Base-by-base conservation (phyloP, 768 basidiomycete genomes). In the Candolleomyces efflorescens region DNA sequence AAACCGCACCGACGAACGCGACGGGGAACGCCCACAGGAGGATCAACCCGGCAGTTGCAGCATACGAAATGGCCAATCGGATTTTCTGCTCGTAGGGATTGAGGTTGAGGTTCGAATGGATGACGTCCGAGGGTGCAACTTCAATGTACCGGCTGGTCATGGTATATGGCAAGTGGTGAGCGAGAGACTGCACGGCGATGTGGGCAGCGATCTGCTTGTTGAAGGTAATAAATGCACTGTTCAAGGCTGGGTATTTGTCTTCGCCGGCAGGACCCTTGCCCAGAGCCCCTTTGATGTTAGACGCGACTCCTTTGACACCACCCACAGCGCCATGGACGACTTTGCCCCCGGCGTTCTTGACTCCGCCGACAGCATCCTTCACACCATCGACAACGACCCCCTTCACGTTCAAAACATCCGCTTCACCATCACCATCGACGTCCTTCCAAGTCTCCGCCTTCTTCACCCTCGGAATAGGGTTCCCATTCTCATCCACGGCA, bases 181-280 rank as follows among this genome's bases (percentile, higher is more conserved):
- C 74, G 43, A 95, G 73, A 3, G 78, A 75, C 71, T 94, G 86
- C 37, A 81, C 80, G 1, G 90, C 93, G 69, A 98, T 75, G 71
- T 98, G 94, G 17, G 95, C 94, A 2, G 91, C 89, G 60, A 97
- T 90, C 75, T 98, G 96, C 63, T 84, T 80, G 70, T 94, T 85
- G 80, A 98, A 98, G 20, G 90, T 87, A 59, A 98, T 79, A 69
- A 98, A 98, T 7, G 89, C 89, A 32, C 86, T 88, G 64, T 77
- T 87, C 62, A 86, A 59, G 3, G 79, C 79, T 2, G 85, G 86
- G 57, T 88, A 89, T 51, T 70, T 63, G 60, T 57, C 15, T 24
- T 52, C 53, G 10, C 59, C 61, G 20, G 67, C 61, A 12, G 65
- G 56, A 3, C 56, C 66, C 52, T 64, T 68, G 32, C 32, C 7